Evolutionary conservation across 306 rosid genomes (phyloP), one percentile per base, ranked within the genome.

Genomic region (Gleditsia sinensis): DNA sequence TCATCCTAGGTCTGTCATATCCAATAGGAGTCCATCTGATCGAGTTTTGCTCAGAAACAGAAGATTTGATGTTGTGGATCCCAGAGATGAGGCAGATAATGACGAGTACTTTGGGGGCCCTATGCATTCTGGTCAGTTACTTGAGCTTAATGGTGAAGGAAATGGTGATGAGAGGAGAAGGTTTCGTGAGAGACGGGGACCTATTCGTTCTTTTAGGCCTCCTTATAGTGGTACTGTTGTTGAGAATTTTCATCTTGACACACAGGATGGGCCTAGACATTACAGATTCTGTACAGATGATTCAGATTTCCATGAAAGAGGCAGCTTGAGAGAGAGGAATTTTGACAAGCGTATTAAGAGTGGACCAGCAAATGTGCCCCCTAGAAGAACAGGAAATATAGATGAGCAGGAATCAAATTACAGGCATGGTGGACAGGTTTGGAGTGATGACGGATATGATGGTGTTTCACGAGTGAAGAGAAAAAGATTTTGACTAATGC

Each of bases 231-330:
- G 72, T 63, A 75, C 37, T 75, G 87, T 74, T 69, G 83, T 79
- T 69, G 97, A 90, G 74, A 85, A 75, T 71, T 94, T 83, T 76
- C 94, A 83, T 78, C 79, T 82, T 24, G 87, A 89, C 75, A 65
- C 82, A 5, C 91, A 85, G 79, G 89, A 91, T 1, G 87, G 89
- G 3, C 76, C 88, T 33, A 83, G 94, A 74, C 87, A 86, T 65
- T 86, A 83, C 63, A 80, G 94, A 83, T 89, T 86, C 83, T 88
- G 90, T 77, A 71, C 89, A 2, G 92, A 86, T 24, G 92, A 83
- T 58, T 71, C 86, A n/a, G 94, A 88, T 67, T 94, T 87, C 68
- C 97, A 89, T 69, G 96, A 91, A 65, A 86, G 98, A 83, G 85
- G 91, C 40, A 86, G 70, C 77, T 13, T 91, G 67, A 85, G 91